These are phyloP conservation scores for Ampelocalamus luodianensis DNA, from an alignment of 176 grass and related monocot genomes.

Conservation along the genomic window DNA sequence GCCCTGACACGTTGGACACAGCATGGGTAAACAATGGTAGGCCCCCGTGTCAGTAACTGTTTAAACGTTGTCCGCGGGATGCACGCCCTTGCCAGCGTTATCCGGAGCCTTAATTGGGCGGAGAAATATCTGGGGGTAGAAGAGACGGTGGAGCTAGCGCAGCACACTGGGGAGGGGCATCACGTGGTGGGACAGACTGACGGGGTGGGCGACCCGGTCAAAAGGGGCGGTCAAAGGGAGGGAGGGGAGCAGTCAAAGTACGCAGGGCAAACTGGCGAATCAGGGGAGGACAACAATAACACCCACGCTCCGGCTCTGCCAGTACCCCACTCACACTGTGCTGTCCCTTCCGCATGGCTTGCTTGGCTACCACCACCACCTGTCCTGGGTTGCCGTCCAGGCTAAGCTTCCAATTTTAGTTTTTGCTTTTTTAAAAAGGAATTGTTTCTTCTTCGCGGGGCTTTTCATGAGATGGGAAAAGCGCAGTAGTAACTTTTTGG, in stretches of 20 bases:
- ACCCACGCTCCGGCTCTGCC: too few relatives aligned
- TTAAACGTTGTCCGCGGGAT: too few relatives aligned
- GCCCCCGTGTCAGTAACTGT: background rate
- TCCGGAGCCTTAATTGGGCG: background rate
- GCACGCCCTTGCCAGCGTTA: too few relatives aligned
- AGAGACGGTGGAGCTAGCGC: too few relatives aligned
- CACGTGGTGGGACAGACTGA: background rate
- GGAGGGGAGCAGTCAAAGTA: constrained; percentile 7
- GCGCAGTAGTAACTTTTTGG: background rate
- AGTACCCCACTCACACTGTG: too few relatives aligned
- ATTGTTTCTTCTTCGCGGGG: too few relatives aligned
- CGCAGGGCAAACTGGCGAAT: constrained; percentile 29
- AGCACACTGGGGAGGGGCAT: background rate
- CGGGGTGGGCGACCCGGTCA: background rate
- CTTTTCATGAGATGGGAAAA: background rate
- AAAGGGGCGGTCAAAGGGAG: background rate
- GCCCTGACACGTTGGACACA: background rate
- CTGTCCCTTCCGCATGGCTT: too few relatives aligned
- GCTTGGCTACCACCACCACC: too few relatives aligned
- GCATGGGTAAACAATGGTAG: accelerated
- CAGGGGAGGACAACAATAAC: background rate
- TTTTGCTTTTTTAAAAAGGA: too few relatives aligned
- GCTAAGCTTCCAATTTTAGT: too few relatives aligned
- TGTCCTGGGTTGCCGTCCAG: background rate
- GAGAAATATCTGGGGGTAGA: background rate